These are phyloP conservation scores for Colletotrichum sojae DNA, from an alignment of 2,329 filamentous ascomycete genomes.

Conservation along the genomic window DNA sequence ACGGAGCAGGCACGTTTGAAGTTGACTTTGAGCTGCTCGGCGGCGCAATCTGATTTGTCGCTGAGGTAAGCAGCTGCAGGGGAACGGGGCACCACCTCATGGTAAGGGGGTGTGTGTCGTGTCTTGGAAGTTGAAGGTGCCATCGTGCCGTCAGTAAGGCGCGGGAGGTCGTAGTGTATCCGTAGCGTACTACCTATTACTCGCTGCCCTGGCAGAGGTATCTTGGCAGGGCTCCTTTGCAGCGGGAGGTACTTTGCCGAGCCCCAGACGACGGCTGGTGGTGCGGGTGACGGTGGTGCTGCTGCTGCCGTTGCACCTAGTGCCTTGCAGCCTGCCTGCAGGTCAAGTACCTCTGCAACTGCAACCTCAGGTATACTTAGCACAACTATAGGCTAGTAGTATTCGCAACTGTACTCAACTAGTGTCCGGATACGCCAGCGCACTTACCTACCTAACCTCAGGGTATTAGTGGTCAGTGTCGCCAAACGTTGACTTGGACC, in stretches of 20 bases:
- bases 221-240: neutral
- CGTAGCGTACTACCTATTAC: no score
- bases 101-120: conserved; percentile 7
- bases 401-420: no score
- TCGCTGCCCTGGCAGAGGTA: neutral
- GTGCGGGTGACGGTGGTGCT: neutral
- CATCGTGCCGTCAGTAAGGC: conserved; percentile 3
- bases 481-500: no score
- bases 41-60: conserved; percentile 47
- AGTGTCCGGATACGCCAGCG: no score
- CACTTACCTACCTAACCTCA: no score
- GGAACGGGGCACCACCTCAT: neutral
- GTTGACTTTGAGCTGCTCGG: conserved; percentile 54
- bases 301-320: neutral
- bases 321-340: conserved; percentile 6
- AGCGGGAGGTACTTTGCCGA: neutral
- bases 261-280: neutral
- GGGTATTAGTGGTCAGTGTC: no score
- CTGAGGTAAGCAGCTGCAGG: conserved; percentile 46
- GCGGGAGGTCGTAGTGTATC: no score
- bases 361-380: no score
- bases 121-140: conserved; percentile 4
- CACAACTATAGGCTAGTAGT: no score
- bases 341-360: no score
- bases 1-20: conserved; percentile 55